Evolutionary conservation across 2,329 filamentous ascomycete species (phyloP), one percentile per base, ranked within the genome.

Genomic region (Biscogniauxia sp.): DNA sequence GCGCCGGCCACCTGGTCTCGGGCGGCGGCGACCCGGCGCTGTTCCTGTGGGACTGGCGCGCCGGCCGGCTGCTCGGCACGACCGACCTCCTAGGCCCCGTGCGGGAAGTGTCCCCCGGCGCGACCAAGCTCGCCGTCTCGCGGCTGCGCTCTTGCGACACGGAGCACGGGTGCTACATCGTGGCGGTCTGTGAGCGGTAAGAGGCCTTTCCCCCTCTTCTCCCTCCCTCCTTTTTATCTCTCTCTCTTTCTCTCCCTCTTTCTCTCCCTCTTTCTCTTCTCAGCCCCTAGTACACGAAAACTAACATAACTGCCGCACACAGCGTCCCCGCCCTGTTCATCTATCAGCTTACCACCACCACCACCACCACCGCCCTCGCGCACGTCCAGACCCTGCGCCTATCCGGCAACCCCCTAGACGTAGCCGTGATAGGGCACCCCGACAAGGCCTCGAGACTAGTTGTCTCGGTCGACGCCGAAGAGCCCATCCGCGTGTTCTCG

Each of bases 11-110:
- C 1, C 82, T 99, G 28, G 77, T 98, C 32, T 96, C 93, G 5
- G 95, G 92, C 9, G 94, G 94, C 54, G 95, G 94, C 3, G 94
- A 98, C 69, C 81, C 88, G 61, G 84, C 88, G 64, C 71, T 99
- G 9, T 86, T 89, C 62, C 79, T 93, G 0, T 99, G 93, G 93
- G 82, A 93, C 64, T 99, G 94, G 94, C 76, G 78, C 51, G 76
- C 75, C 0, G 83, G 82, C 17, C 75, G 73, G 19, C 71, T 90
- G 25, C 70, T 88, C 0, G 79, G 82, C 23, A 86, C 80, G 67
- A 74, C 83, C 2, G 81, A 84, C 61, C 65, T 92, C 19, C 74
- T 84, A 5, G 69, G 69, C 1, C 73, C 77, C 6, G 79, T 80
- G 0, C 73, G 74, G 58, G 69, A 76, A 20, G 72, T 80, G 20